Evolutionary conservation across 768 basidiomycete species (phyloP).

Genomic region (Mycena chlorophos): DNA sequence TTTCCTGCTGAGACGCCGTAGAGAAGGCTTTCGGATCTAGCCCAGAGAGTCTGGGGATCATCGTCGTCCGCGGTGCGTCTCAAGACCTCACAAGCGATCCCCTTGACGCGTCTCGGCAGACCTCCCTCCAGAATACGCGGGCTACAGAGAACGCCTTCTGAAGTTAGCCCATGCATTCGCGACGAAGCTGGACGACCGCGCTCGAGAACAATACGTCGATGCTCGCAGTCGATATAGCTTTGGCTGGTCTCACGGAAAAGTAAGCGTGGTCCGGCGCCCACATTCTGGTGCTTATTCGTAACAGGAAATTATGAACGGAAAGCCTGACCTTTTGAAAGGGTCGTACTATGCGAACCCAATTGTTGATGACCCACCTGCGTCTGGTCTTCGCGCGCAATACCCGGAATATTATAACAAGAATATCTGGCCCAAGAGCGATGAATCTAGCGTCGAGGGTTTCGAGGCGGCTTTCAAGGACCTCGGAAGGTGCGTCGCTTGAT

Average conservation of each 20-base stretch:
- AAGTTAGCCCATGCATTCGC: constrained; percentile 73
- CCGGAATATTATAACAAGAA: constrained; percentile 88
- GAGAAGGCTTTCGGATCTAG: constrained; percentile 84
- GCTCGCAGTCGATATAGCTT: constrained; percentile 78
- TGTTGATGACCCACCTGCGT: constrained; percentile 63
- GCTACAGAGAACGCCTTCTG: constrained; percentile 70
- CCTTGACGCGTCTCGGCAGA: constrained; percentile 29
- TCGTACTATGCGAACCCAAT: constrained; percentile 92
- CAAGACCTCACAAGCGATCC: neutral
- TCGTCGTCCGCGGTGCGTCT: constrained; percentile 59
- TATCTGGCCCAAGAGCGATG: constrained; percentile 75
- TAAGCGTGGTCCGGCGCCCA: constrained; percentile 23
- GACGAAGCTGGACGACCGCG: constrained; percentile 58
- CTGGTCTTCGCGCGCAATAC: constrained; percentile 54
- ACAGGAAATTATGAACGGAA: constrained; percentile 95
- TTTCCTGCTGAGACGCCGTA: constrained; percentile 27
- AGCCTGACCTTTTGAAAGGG: constrained; percentile 85
- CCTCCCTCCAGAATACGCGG: constrained; percentile 65
- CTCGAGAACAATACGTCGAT: constrained; percentile 76
- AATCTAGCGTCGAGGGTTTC: constrained; percentile 72
- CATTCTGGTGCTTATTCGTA: constrained; percentile 3
- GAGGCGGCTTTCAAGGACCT: constrained; percentile 87
- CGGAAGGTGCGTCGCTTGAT: constrained; percentile 49
- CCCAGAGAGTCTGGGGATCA: constrained; percentile 74
- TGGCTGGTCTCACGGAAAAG: constrained; percentile 98